Conservation (phyloP, 2,329 filamentous ascomycete species). For the Juglanconis oblonga region DNA sequence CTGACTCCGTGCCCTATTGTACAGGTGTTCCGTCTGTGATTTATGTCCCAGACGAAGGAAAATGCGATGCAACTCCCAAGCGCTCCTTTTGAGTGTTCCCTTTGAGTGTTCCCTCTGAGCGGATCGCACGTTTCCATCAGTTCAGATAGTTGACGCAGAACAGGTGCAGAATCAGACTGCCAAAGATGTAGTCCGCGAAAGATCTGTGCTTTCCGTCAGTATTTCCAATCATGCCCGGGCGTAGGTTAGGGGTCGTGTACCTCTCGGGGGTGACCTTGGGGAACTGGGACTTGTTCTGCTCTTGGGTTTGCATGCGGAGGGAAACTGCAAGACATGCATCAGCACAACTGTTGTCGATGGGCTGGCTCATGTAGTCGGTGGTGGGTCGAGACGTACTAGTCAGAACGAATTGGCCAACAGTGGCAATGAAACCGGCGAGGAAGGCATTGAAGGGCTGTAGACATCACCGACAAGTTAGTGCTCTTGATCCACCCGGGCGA, state of each 20-base stretch:
- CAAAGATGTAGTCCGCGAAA: constrained; percentile 94
- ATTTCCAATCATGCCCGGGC: neutral
- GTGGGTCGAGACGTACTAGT: constrained; percentile 60
- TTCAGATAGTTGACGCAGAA: constrained; percentile 99
- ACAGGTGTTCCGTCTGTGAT: constrained; percentile 2
- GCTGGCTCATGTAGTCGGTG: neutral
- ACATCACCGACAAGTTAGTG: constrained; percentile 21
- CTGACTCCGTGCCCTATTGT: constrained; percentile 8
- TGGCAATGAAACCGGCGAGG: constrained; percentile 88
- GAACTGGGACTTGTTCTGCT: constrained; percentile 77
- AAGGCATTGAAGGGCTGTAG: constrained; percentile 96
- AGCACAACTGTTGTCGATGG: neutral
- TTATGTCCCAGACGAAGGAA: neutral
- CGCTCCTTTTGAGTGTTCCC: neutral
- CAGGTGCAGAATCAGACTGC: constrained; percentile 93
- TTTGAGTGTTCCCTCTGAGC: constrained; percentile 16
- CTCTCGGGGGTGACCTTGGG: constrained; percentile 75
- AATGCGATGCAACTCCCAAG: neutral
- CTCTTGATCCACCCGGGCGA: neutral
- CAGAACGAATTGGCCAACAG: constrained; percentile 95
- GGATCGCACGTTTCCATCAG: constrained; percentile 43
- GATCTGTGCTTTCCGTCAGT: constrained; percentile 53
- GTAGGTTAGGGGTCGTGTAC: constrained; percentile 41
- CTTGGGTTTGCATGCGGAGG: constrained; percentile 87
- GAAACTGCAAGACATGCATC: constrained; percentile 46